Base-by-base conservation (phyloP, 345 rosid species). In the Schrenkiella parvula region DNA sequence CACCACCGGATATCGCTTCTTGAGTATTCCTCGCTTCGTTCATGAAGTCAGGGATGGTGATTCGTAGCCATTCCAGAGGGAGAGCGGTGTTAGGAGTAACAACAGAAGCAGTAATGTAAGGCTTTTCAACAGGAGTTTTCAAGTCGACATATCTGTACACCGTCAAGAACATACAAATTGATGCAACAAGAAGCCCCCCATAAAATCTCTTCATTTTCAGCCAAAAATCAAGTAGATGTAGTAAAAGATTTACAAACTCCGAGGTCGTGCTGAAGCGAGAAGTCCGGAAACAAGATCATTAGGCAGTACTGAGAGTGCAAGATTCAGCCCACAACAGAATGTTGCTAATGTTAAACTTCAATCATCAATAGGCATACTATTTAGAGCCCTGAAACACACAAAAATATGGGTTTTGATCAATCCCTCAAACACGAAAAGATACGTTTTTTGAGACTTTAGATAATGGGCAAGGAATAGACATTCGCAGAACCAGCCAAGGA, bases 121-220 rank as follows among this genome's bases (percentile, higher is more conserved):
- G 82, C 70, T 84, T 86, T 37, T 84, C 88, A 52, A 85, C 72
- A 46, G 87, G 83, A 82, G 77, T 78, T 68, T 80, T 95, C 87
- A 83, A 68, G 54, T 91, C 76, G 53, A 82, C 78, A 59, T 86
- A 89, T 80, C 96, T 84, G 64, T 92, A 81, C 65, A 92, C 77
- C 39, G 89, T 69, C 74, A 95, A 68, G 44, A 70, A 76, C 95
- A 84, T 87, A 71, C 83, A 87, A 81, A 95, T 53, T 66, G 99
- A 92, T 23, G 83, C 83, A 83, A 89, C 56, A 53, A 91, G 26
- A 66, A 85, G 81, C 43, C 89, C 89, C 10, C 90, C 90, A 3
- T 89, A 84, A 86, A 97, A 86, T 80, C 78, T 88, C 96, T 86
- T 95, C 99, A 95, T 91, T 70, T 82, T 72, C 72, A 85, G 80